These are phyloP conservation scores for Ambrosiella xylebori DNA, from an alignment of 2,329 filamentous ascomycete species.

Conservation along the genomic window DNA sequence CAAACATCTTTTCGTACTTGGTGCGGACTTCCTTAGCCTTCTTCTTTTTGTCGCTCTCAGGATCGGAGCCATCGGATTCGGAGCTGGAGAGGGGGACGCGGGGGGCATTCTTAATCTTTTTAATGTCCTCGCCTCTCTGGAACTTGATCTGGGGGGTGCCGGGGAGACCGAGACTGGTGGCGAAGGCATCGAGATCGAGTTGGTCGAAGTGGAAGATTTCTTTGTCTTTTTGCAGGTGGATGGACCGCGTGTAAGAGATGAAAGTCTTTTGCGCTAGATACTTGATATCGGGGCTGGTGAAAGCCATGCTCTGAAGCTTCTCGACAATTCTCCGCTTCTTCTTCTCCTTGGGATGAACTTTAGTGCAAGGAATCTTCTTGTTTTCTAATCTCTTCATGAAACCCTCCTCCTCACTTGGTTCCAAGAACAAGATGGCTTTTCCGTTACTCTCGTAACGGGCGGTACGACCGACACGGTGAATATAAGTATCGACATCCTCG, in stretches of 20 bases:
- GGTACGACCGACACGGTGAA: conserved; percentile 85
- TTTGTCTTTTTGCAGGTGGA: conserved; percentile 82
- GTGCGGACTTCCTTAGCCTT: conserved; percentile 61
- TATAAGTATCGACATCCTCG: conserved; percentile 93
- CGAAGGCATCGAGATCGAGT: conserved; percentile 72
- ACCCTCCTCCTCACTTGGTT: conserved; percentile 81
- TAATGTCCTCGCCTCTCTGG: conserved; percentile 73
- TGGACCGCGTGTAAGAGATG: conserved; percentile 68
- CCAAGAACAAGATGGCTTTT: conserved; percentile 74
- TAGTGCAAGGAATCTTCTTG: conserved; percentile 77
- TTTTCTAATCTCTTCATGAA: conserved; percentile 73
- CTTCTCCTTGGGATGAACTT: conserved; percentile 71
- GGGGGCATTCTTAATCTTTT: conserved; percentile 72
- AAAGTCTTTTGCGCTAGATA: conserved; percentile 95
- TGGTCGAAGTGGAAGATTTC: conserved; percentile 73
- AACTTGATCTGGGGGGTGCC: conserved; percentile 90
- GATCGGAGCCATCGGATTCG: conserved; percentile 35
- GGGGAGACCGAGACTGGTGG: conserved; percentile 69
- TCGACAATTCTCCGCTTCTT: conserved; percentile 77
- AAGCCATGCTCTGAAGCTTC: conserved; percentile 85
- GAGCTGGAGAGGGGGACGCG: conserved; percentile 44
- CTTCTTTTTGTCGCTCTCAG: conserved; percentile 23
- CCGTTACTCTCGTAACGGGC: conserved; percentile 84
- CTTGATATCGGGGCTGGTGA: conserved; percentile 84
- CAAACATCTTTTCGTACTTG: conserved; percentile 97